Evolutionary conservation across 2,329 filamentous ascomycete genomes (phyloP).

Genomic region (Verruconis gallopava): DNA sequence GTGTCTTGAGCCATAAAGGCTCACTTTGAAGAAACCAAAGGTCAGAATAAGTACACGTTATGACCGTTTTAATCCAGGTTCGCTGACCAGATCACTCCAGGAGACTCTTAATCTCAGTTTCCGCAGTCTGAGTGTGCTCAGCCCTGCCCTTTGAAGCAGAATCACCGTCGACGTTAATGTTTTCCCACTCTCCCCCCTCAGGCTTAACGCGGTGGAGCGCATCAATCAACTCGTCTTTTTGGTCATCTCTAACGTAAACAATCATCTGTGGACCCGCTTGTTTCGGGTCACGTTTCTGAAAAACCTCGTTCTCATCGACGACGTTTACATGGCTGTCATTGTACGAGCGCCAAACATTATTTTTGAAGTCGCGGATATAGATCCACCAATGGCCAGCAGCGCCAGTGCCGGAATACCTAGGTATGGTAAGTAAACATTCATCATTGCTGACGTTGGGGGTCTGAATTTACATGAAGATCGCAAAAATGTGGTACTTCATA

Average conservation of each 20-base stretch:
- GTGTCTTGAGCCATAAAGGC: too few species aligned
- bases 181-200: background rate
- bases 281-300: constrained; percentile 32
- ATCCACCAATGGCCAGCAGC: constrained; percentile 83
- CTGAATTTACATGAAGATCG: constrained; percentile 81
- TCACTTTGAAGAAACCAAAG: too few species aligned
- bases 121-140: too few species aligned
- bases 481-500: constrained; percentile 20
- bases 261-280: constrained; percentile 70
- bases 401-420: constrained; percentile 38
- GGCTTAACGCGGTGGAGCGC: constrained; percentile 27
- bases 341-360: constrained; percentile 77
- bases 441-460: background rate
- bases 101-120: too few species aligned
- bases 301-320: constrained; percentile 46
- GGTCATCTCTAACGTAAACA: constrained; percentile 63
- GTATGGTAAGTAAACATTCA: background rate
- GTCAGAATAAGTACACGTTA: too few species aligned
- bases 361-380: constrained; percentile 82
- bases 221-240: constrained; percentile 46
- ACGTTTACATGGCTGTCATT: constrained; percentile 77
- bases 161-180: background rate
- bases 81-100: too few species aligned
- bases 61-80: too few species aligned
- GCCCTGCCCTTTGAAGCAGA: too few species aligned